phyloP scores from a whole-genome alignment of 1,284 basidiomycete genomes.

The Pholiota adiposa region DNA sequence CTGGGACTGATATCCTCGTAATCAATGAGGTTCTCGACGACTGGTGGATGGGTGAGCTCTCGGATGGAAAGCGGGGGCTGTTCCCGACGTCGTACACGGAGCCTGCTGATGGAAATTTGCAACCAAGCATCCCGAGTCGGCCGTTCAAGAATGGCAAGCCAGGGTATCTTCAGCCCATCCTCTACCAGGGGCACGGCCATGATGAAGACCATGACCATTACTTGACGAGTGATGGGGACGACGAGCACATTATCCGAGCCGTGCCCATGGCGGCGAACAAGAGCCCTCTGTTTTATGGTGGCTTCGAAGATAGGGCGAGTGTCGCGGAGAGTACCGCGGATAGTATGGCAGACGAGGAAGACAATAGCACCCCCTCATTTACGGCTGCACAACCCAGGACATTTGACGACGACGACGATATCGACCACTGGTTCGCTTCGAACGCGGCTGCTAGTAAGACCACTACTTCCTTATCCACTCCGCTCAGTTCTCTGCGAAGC shows the following conservation, averaged over 20 bases:
- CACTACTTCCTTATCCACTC: not conserved
- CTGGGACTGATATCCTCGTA: conserved; percentile 76
- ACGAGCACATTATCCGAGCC: conserved; percentile 43
- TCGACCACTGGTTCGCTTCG: not conserved
- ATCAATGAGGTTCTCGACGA: conserved; percentile 78
- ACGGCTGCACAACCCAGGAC: not conserved
- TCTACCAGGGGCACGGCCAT: not conserved
- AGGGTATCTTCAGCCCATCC: not conserved
- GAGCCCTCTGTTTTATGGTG: conserved; percentile 48
- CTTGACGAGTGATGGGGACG: conserved; percentile 41
- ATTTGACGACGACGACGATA: conserved; percentile 13
- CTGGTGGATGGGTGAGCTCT: conserved; percentile 84
- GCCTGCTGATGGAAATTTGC: conserved; percentile 29
- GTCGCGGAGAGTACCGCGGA: conserved; percentile 42
- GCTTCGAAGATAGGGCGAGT: conserved; percentile 46
- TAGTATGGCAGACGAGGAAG: conserved; percentile 42
- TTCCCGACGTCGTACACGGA: conserved; percentile 81
- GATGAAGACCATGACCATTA: conserved; percentile 30
- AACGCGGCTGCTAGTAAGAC: not conserved
- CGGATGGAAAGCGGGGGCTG: conserved; percentile 65
- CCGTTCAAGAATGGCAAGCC: conserved; percentile 19
- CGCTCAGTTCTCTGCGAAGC: conserved; percentile 10
- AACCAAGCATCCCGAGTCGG: conserved; percentile 22
- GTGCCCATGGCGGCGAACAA: conserved; percentile 43
- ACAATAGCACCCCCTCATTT: not conserved